Conservation (phyloP, 495 filamentous ascomycete genomes). For the Podospora fimiseda region DNA sequence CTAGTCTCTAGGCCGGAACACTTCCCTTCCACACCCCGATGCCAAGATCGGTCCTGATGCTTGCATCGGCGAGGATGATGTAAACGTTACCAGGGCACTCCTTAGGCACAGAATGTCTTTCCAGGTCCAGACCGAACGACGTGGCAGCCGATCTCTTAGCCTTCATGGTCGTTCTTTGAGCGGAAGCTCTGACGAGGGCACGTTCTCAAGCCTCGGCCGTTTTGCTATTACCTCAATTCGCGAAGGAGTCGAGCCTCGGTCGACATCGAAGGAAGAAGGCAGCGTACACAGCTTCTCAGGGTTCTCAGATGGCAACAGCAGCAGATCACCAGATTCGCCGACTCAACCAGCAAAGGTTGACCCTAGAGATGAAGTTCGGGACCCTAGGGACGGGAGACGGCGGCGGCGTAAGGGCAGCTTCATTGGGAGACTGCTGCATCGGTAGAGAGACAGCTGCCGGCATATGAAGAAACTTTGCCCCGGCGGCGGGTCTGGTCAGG, state of each 20-base stretch:
- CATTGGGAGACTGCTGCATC: constrained; percentile 15
- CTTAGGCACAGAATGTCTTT: constrained; percentile 23
- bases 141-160: constrained; percentile 5
- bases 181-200: constrained; percentile 2
- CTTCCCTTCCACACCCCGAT: constrained; percentile 32
- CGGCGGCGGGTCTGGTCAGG: neutral
- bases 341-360: neutral
- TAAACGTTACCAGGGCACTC: constrained; percentile 19
- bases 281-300: constrained; percentile 7
- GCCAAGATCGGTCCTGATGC: constrained; percentile 30
- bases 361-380: neutral
- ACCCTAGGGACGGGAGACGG: neutral
- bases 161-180: neutral
- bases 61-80: constrained; percentile 27
- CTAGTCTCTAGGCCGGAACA: constrained; percentile 24
- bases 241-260: constrained; percentile 3
- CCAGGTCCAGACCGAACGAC: constrained; percentile 8
- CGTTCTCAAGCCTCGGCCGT: constrained; percentile 11
- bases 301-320: constrained; percentile 11
- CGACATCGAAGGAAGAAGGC: constrained; percentile 16
- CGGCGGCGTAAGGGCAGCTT: constrained; percentile 9
- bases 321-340: constrained; percentile 14
- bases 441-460: constrained; percentile 9
- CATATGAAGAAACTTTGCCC: neutral
- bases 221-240: constrained; percentile 16